A percentile compares a stretch with the other conserved stretches of the same genome.
Conservation (phyloP, 2,329 filamentous ascomycete species). For the Aspergillus carbonarius region DNA sequence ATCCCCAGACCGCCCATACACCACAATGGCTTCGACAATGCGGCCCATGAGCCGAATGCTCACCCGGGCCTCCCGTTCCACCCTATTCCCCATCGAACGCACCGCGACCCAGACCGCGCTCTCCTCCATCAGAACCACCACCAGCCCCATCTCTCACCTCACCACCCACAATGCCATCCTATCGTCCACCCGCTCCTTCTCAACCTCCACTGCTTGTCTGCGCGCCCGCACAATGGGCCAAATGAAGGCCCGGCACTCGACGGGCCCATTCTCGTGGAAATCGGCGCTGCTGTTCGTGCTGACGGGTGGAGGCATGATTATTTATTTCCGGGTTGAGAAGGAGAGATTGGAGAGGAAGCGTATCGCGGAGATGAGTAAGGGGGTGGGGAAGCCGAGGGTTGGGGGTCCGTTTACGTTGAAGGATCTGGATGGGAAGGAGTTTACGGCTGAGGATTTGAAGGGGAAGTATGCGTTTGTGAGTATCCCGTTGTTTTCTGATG, state of each 20-base stretch:
- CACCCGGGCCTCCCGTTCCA: slow-evolving; percentile 13
- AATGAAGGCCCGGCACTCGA: slow-evolving; percentile 39
- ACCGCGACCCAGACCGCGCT: slow-evolving; percentile 6
- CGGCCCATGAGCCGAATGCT: slow-evolving; percentile 19
- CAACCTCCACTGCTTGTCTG: slow-evolving; percentile 26
- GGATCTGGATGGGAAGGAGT: slow-evolving; percentile 76
- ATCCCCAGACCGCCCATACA: not conserved
- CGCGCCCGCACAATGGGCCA: slow-evolving; percentile 41
- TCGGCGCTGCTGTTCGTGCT: slow-evolving; percentile 81
- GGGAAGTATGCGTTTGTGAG: slow-evolving; percentile 68
- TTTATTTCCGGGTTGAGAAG: slow-evolving; percentile 95
- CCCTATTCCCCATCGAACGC: slow-evolving; percentile 10
- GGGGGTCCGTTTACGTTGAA: slow-evolving; percentile 80
- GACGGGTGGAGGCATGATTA: slow-evolving; percentile 72
- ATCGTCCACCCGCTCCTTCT: slow-evolving; percentile 23
- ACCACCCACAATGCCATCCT: slow-evolving; percentile 5
- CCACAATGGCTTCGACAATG: slow-evolving; percentile 29
- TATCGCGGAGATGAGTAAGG: slow-evolving; percentile 88
- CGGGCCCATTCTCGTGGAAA: slow-evolving; percentile 83
- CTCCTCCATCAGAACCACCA: not conserved
- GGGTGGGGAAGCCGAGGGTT: slow-evolving; percentile 88
- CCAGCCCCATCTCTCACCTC: not conserved
- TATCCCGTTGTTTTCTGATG: slow-evolving; percentile 7
- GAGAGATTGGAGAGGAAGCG: slow-evolving; percentile 83
- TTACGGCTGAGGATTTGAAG: slow-evolving; percentile 77